Conservation (phyloP, 306 rosid genomes). For the Corylus heterophylla region DNA sequence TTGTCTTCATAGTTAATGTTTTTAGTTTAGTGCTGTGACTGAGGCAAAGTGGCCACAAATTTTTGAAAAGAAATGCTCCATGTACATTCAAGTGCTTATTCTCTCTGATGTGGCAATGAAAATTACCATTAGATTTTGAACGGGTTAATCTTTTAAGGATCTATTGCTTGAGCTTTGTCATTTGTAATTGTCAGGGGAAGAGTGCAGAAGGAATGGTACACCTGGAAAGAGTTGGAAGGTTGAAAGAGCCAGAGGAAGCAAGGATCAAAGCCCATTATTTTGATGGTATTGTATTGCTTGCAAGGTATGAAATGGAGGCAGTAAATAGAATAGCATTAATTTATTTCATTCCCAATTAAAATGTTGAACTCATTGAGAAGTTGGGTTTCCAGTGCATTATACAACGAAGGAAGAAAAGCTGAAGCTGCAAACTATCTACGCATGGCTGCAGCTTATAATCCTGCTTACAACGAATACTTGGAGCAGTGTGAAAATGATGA, state of each 20-base stretch:
- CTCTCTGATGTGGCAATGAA: too few species aligned
- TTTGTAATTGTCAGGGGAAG: constrained; percentile 60
- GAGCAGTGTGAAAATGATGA: constrained; percentile 63
- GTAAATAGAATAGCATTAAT: neutral
- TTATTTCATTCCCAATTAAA: constrained; percentile 7
- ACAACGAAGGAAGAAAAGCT: constrained; percentile 60
- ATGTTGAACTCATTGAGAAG: constrained; percentile 17
- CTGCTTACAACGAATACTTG: constrained; percentile 59
- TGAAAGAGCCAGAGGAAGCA: constrained; percentile 81
- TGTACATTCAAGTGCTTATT: too few species aligned
- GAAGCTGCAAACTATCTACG: constrained; percentile 84
- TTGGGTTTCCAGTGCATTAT: constrained; percentile 60
- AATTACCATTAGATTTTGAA: too few species aligned
- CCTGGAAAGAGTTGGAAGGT: constrained; percentile 69
- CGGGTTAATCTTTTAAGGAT: neutral
- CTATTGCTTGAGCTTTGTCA: constrained; percentile 1
- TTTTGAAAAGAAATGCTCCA: too few species aligned
- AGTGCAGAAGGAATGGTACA: constrained; percentile 61
- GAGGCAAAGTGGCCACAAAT: too few species aligned
- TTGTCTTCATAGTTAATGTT: neutral
- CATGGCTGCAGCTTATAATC: constrained; percentile 65
- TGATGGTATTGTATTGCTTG: constrained; percentile 67
- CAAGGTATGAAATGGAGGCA: constrained; percentile 54
- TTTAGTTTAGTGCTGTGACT: neutral
- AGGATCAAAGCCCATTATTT: constrained; percentile 75